phyloP scores from a whole-genome alignment of 305 asterid genomes.

The Fraxinus angustifolia region DNA sequence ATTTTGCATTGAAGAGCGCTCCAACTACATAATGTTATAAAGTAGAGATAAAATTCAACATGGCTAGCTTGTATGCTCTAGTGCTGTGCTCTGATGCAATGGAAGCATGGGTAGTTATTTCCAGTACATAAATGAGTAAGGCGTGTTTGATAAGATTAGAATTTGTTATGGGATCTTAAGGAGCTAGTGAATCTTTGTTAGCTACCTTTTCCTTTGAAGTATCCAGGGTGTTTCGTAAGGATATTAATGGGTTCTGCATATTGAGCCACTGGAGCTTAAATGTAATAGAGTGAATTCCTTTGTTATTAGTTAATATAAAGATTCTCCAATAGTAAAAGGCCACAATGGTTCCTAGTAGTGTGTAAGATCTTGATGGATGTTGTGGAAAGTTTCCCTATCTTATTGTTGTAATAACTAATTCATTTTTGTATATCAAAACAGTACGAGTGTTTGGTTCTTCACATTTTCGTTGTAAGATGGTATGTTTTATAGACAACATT shows the following conservation, averaged over 20 bases:
- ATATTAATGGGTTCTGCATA: not conserved
- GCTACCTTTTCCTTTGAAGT: not conserved
- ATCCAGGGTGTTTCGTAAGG: not conserved
- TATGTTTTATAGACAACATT: not conserved
- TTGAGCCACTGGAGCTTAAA: not conserved
- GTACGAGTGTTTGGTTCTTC: not conserved
- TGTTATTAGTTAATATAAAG: not conserved
- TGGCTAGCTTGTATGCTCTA: not conserved
- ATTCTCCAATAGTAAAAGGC: not conserved
- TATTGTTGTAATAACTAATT: not conserved
- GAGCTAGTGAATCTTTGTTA: not conserved
- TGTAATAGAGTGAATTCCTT: not conserved
- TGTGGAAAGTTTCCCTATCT: not conserved
- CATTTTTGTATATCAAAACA: not conserved
- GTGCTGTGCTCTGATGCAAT: not conserved
- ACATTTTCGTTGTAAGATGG: not conserved
- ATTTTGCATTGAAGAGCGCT: not conserved
- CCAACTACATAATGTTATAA: not conserved
- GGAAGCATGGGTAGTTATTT: not conserved
- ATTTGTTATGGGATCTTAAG: not conserved
- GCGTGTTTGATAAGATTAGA: not conserved
- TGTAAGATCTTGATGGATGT: not conserved
- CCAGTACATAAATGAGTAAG: not conserved
- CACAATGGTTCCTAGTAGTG: not conserved
- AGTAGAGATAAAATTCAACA: not conserved